Evolutionary conservation across 257 asterid species (phyloP), one percentile per base, ranked within the genome.

Genomic region (Phtheirospermum japonicum): DNA sequence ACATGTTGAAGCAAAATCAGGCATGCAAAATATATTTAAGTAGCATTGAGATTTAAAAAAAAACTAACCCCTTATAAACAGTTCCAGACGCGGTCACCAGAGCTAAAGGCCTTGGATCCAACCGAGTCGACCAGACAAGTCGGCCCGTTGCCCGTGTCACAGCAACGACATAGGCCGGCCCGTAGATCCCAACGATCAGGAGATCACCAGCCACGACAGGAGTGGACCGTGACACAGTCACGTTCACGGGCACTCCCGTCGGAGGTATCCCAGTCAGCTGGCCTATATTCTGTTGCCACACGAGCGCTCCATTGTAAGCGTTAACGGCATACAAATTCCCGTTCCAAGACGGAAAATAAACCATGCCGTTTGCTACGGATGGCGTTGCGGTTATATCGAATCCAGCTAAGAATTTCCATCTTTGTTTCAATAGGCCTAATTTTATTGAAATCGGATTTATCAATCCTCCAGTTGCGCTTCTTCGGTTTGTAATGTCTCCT

Each of bases 271-370:
- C 89, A 0, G 94, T 85, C 64, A 85, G 14, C 30, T 52, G 70
- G n/a, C 79, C 88, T 42, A 90, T 43, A 59, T 60, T 81, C 7
- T 64, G 82, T 65, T 77, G 33, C 97, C 97, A 89, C 4, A 86
- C 61, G 9, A 83, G 85, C 0, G 50, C 54, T 10, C 97, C 97
- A 16, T 5, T 83, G 0, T 4, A 0, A 0, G 92, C 92, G 19
- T 77, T 43, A 9, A 87, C 92, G 0, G 95, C 95, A 17, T 87
- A 87, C 30, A 87, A 17, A 46, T 76, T 77, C 0, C 95, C 95
- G 54, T 86, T 84, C 95, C 95, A 89, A 0, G 91, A 86, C 0
- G 97, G 94, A 46, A 89, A 82, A 57, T 84, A 86, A 14, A 84
- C 88, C 0, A 71, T 88, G 13, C 86, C 77, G 20, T 57, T 54